phyloP scores from a whole-genome alignment of 2,329 filamentous ascomycete genomes.

The Akanthomyces dipterigenus region DNA sequence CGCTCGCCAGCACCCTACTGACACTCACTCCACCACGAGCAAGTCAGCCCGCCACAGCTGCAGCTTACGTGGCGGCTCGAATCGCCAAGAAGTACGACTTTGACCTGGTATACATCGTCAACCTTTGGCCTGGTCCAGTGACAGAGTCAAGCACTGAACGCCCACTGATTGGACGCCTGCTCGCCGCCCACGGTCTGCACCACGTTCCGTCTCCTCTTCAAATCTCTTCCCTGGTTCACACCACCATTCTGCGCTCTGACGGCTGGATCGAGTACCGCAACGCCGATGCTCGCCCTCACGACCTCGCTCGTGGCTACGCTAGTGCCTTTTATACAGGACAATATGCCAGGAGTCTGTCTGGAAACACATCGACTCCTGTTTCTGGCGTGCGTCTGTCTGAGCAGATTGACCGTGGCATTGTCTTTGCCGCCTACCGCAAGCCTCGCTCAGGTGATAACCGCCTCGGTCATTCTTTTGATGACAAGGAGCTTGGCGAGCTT shows the following conservation, averaged over 20 bases:
- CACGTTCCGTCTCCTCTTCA: conserved; percentile 45
- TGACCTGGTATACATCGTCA: conserved; percentile 52
- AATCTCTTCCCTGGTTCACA: conserved; percentile 43
- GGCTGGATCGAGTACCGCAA: conserved; percentile 49
- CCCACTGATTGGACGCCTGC: conserved; percentile 41
- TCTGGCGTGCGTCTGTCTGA: conserved; percentile 19
- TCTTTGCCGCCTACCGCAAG: conserved; percentile 50
- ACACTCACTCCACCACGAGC: conserved; percentile 39
- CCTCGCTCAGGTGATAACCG: conserved; percentile 32
- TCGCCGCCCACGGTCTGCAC: conserved; percentile 49
- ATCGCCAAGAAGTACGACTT: conserved; percentile 52
- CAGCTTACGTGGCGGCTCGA: conserved; percentile 47
- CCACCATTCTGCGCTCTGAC: conserved; percentile 40
- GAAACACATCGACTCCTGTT: conserved; percentile 20
- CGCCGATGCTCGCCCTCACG: conserved; percentile 32
- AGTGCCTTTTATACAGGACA: conserved; percentile 45
- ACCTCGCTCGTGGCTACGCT: conserved; percentile 46
- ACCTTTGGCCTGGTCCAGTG: conserved; percentile 43
- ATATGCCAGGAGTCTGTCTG: conserved; percentile 23
- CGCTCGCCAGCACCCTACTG: conserved; percentile 28
- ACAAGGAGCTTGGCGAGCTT: conserved; percentile 39
- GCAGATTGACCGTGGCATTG: conserved; percentile 42
- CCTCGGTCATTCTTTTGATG: conserved; percentile 26
- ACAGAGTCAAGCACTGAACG: conserved; percentile 2
- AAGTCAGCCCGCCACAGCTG: conserved; percentile 37